Percentiles rank a stretch among this genome's conserved stretches.
phyloP scores from a whole-genome alignment of 176 grass and related monocot species.

The Coix lacrymajobi region DNA sequence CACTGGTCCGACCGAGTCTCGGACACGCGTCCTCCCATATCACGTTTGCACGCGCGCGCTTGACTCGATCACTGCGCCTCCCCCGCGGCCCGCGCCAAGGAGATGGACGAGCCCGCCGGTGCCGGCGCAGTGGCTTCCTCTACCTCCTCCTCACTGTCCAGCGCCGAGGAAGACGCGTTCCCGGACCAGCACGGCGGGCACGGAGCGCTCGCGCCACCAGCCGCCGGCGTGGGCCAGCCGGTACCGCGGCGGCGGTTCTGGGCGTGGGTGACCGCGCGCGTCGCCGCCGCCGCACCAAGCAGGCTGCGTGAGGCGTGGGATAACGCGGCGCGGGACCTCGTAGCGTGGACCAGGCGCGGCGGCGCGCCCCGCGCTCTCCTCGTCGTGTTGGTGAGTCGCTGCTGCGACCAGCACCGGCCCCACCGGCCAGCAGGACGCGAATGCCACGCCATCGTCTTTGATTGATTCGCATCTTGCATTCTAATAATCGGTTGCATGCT shows the following conservation, averaged over 20 bases:
- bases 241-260: slow-evolving; percentile 20
- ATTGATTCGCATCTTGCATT: not conserved
- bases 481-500: not conserved
- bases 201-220: not conserved
- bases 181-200: not conserved
- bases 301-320: slow-evolving; percentile 35
- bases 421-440: not conserved
- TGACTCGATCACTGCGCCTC: not conserved
- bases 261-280: not conserved
- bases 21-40: not conserved
- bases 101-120: slow-evolving; percentile 3
- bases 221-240: not conserved
- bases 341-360: slow-evolving; percentile 53
- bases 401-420: too few species aligned
- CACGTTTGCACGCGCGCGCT: not conserved
- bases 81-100: not conserved
- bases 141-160: not conserved
- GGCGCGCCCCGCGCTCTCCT: slow-evolving; percentile 43
- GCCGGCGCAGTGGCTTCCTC: slow-evolving; percentile 6
- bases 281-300: slow-evolving; percentile 34
- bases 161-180: slow-evolving; percentile 10
- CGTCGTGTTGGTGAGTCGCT: slow-evolving; percentile 51
- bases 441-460: too few species aligned
- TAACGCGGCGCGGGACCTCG: slow-evolving; percentile 39
- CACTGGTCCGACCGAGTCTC: not conserved